phyloP scores from a whole-genome alignment of 2,329 filamentous ascomycete genomes.

The Elsinoe arachidis region DNA sequence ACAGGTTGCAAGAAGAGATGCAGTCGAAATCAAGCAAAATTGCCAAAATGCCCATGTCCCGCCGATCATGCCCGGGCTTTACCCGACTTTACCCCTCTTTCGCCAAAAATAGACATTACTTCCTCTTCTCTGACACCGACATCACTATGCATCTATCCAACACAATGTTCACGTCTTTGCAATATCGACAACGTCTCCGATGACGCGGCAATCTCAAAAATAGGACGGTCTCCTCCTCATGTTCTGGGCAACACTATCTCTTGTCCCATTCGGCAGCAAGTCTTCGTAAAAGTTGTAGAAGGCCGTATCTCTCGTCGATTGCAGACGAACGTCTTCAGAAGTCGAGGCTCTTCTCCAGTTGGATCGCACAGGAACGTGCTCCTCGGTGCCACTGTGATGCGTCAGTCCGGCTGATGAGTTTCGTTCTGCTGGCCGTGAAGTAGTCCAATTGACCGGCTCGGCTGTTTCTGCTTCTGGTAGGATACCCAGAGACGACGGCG shows the following conservation, averaged over 20 bases:
- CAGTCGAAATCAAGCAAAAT: slow-evolving; percentile 6
- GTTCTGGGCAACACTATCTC: slow-evolving; percentile 3
- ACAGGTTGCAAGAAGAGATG: not conserved
- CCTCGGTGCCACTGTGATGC: no score
- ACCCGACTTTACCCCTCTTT: slow-evolving; percentile 2
- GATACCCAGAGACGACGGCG: not conserved
- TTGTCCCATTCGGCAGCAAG: not conserved
- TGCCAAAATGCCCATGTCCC: not conserved
- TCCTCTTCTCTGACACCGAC: not conserved
- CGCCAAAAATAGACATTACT: slow-evolving; percentile 4
- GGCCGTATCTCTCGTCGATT: not conserved
- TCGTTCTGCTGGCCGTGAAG: not conserved
- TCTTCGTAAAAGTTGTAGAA: slow-evolving; percentile 15
- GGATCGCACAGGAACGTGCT: slow-evolving; percentile 1
- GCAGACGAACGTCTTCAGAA: not conserved
- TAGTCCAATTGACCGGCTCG: not conserved
- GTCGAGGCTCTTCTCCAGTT: slow-evolving; percentile 6
- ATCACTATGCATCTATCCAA: slow-evolving; percentile 3
- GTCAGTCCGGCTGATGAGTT: not conserved
- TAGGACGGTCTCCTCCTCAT: slow-evolving; percentile 10
- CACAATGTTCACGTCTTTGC: not conserved
- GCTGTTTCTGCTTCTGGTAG: not conserved
- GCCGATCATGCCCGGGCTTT: slow-evolving; percentile 1
- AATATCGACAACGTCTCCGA: not conserved
- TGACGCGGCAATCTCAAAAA: slow-evolving; percentile 9